Conservation (phyloP, 2,329 filamentous ascomycete species). For the Aspergillus sp. region DNA sequence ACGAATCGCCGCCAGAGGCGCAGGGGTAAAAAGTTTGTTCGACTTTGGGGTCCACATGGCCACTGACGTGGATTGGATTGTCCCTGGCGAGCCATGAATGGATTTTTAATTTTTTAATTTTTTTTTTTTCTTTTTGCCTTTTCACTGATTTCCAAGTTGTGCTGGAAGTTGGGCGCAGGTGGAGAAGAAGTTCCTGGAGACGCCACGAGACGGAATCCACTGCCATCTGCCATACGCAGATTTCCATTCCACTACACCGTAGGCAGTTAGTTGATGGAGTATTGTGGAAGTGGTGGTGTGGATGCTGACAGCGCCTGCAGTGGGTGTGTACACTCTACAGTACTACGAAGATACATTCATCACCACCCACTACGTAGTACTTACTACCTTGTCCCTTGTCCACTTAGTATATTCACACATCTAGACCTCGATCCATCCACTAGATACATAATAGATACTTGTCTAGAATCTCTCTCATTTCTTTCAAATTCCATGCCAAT, state of each 20-base stretch:
- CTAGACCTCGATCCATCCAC: too few species aligned
- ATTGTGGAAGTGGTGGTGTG: background rate
- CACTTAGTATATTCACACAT: background rate
- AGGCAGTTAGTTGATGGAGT: too few species aligned
- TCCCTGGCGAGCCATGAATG: background rate
- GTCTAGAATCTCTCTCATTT: too few species aligned
- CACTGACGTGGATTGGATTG: conserved; percentile 4
- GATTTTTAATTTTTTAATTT: too few species aligned
- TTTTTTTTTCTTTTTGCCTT: too few species aligned
- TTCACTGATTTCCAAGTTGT: background rate
- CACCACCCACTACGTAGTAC: too few species aligned
- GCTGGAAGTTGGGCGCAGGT: too few species aligned
- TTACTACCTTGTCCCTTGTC: background rate
- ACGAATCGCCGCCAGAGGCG: background rate
- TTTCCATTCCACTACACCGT: background rate
- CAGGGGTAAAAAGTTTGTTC: conserved; percentile 3
- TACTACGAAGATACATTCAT: background rate
- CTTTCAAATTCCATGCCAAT: too few species aligned
- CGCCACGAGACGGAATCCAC: background rate
- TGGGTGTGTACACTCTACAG: background rate
- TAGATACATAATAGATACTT: too few species aligned
- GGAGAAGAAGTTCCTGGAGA: too few species aligned
- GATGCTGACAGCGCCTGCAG: background rate
- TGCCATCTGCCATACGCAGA: background rate
- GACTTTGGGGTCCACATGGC: background rate